Percentiles rank a stretch among this genome's conserved stretches.
phyloP scores from a whole-genome alignment of 2,329 filamentous ascomycete genomes.

The Claviceps paspali region DNA sequence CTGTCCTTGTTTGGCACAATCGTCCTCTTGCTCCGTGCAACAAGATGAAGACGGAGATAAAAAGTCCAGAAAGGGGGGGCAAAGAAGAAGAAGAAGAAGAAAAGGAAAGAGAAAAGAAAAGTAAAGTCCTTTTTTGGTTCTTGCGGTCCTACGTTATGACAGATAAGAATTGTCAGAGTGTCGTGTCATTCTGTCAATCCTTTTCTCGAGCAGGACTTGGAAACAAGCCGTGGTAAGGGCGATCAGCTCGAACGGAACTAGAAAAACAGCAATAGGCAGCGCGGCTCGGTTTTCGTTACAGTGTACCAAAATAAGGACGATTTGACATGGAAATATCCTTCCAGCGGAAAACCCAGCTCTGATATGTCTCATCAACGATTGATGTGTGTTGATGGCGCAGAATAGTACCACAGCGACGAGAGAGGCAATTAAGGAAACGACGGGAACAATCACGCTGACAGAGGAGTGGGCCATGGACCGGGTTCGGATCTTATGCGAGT shows the following conservation, averaged over 20 bases:
- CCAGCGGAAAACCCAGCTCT: slow-evolving; percentile 52
- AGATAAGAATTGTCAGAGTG: slow-evolving; percentile 18
- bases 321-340: slow-evolving; percentile 32
- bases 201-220: slow-evolving; percentile 30
- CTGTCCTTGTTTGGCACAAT: too few relatives aligned
- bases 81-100: too few relatives aligned
- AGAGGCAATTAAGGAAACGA: slow-evolving; percentile 21
- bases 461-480: slow-evolving; percentile 9
- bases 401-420: slow-evolving; percentile 41
- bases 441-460: slow-evolving; percentile 14
- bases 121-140: not conserved
- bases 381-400: slow-evolving; percentile 40
- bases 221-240: slow-evolving; percentile 31
- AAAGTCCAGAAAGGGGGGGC: not conserved
- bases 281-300: slow-evolving; percentile 42
- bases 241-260: slow-evolving; percentile 40
- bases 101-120: not conserved
- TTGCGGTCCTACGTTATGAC: slow-evolving; percentile 6
- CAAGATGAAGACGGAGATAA: not conserved
- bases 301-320: slow-evolving; percentile 37
- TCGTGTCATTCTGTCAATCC: slow-evolving; percentile 13
- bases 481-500: slow-evolving; percentile 8
- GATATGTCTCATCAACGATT: slow-evolving; percentile 33
- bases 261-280: slow-evolving; percentile 37
- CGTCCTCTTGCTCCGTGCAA: not conserved